Evolutionary conservation across 164 flowering plant genomes (phyloP).

Genomic region (Piper longum): DNA sequence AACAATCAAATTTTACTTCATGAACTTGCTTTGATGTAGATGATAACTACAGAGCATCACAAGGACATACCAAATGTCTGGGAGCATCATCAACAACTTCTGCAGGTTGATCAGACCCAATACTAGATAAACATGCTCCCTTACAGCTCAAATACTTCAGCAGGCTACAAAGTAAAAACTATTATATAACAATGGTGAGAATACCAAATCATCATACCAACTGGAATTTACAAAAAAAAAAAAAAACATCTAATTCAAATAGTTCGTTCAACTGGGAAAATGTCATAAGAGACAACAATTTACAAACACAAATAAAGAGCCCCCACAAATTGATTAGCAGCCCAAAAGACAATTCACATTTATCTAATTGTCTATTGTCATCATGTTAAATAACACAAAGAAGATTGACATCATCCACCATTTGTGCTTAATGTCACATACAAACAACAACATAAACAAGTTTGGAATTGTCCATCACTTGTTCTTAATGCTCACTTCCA

Average conservation of each 20-base stretch:
- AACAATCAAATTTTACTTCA: not conserved
- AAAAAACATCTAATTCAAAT: conserved; percentile 12
- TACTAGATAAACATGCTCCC: conserved; percentile 73
- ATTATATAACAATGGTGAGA: too few species aligned
- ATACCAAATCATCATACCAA: not conserved
- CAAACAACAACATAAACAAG: not conserved
- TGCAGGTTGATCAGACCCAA: conserved; percentile 94
- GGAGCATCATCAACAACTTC: conserved; percentile 96
- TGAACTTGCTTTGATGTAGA: not conserved
- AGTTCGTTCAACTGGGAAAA: not conserved
- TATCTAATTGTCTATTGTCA: not conserved
- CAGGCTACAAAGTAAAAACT: conserved; percentile 27
- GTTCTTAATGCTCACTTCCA: not conserved
- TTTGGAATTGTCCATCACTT: too few species aligned
- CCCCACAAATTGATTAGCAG: too few species aligned
- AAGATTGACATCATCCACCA: not conserved
- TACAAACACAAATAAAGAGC: too few species aligned
- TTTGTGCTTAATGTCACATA: too few species aligned
- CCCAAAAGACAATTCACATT: too few species aligned
- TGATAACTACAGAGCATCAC: not conserved
- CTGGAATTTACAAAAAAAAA: not conserved
- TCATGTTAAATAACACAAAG: too few species aligned
- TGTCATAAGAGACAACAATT: not conserved
- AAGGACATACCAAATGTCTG: conserved; percentile 41
- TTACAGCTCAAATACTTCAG: conserved; percentile 81